These are phyloP conservation scores for Bonia amplexicaulis DNA, from an alignment of 176 grass and related monocot species.

Conservation along the genomic window DNA sequence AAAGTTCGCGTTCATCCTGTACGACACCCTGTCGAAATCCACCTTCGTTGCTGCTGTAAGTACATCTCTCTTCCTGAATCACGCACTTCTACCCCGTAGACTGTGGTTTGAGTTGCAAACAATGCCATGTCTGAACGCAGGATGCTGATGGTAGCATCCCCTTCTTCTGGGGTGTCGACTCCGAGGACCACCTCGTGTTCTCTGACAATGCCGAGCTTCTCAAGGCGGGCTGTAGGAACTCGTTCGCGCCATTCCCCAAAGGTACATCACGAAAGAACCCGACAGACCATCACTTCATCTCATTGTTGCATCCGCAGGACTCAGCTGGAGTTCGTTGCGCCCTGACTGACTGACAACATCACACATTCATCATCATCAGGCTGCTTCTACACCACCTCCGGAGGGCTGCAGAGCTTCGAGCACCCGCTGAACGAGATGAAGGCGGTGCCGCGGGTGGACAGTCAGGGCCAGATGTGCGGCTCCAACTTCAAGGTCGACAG, in stretches of 20 bases:
- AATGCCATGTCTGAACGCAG: constrained; percentile 8
- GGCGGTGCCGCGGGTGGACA: constrained; percentile 71
- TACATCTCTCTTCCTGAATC: neutral
- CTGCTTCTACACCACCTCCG: constrained; percentile 89
- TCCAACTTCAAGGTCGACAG: constrained; percentile 80
- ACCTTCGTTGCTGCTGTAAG: constrained; percentile 88
- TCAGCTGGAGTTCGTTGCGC: neutral
- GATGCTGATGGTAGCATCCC: constrained; percentile 66
- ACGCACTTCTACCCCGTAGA: neutral
- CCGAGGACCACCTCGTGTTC: constrained; percentile 63
- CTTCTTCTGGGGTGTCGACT: constrained; percentile 78
- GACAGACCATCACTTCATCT: neutral
- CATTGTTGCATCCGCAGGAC: neutral
- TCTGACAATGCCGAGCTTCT: constrained; percentile 58
- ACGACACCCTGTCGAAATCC: constrained; percentile 65
- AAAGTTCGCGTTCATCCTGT: constrained; percentile 77
- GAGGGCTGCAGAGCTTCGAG: constrained; percentile 85
- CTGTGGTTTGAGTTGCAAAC: neutral
- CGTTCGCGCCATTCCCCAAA: constrained; percentile 77
- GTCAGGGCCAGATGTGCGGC: constrained; percentile 82
- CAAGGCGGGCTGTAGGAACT: constrained; percentile 65
- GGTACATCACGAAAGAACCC: constrained; percentile 22
- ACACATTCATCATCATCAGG: constrained; percentile 31
- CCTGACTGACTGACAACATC: neutral
- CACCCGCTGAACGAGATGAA: constrained; percentile 83